These are phyloP conservation scores for Artemisia tridentata DNA, from an alignment of 129 eudicot species.

Conservation along the genomic window DNA sequence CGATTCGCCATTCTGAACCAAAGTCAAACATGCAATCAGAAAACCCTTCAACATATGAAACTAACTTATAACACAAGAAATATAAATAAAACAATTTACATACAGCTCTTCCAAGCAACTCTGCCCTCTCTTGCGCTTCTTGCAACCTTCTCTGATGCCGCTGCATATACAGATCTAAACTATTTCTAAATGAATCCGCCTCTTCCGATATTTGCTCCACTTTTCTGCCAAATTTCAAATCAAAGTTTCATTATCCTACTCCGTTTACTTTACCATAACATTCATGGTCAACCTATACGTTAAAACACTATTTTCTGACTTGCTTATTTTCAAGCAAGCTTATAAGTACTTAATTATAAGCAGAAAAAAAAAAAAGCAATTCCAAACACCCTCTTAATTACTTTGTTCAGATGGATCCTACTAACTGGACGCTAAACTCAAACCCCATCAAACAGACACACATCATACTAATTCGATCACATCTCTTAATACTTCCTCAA, in stretches of 20 bases:
- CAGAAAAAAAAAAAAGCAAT: no score
- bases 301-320: neutral
- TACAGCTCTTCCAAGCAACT: slow-evolving; percentile 95
- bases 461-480: no score
- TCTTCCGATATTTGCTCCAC: slow-evolving; percentile 95
- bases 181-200: slow-evolving; percentile 82
- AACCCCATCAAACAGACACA: no score
- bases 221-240: slow-evolving; percentile 54
- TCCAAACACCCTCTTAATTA: no score
- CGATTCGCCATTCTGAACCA: slow-evolving; percentile 76
- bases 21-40: slow-evolving; percentile 12
- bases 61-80: slow-evolving; percentile 1
- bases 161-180: slow-evolving; percentile 69
- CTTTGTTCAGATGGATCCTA: no score
- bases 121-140: slow-evolving; percentile 93
- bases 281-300: slow-evolving; percentile 13
- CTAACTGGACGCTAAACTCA: no score
- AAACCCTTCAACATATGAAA: neutral
- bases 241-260: slow-evolving; percentile 6
- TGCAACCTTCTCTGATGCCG: slow-evolving; percentile 73
- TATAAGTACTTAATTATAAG: no score
- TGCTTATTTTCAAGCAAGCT: no score
- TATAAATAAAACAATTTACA: slow-evolving; percentile 21
- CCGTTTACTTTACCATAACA: neutral
- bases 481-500: neutral